phyloP scores from a whole-genome alignment of 2,329 filamentous ascomycete species.

The Graphilbum sp. region DNA sequence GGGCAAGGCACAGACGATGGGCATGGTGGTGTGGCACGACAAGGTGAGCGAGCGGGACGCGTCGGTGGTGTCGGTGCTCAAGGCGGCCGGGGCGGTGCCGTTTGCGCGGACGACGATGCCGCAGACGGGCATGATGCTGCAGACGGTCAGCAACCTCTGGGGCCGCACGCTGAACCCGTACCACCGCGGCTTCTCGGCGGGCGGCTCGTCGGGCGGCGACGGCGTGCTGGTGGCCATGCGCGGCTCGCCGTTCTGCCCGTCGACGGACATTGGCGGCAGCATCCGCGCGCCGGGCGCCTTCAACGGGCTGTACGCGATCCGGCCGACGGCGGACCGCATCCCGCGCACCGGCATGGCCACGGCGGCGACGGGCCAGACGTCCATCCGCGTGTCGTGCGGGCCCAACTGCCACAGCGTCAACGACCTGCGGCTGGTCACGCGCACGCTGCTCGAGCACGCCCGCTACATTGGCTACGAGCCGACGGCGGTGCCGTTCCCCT shows the following conservation, averaged over 20 bases:
- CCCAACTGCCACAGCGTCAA: constrained; percentile 40
- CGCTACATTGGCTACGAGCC: constrained; percentile 48
- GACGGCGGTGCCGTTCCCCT: constrained; percentile 44
- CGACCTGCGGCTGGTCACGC: constrained; percentile 34
- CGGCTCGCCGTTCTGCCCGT: constrained; percentile 6
- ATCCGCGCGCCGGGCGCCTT: constrained; percentile 15
- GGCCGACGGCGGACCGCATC: constrained; percentile 22
- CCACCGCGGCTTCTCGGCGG: constrained; percentile 15
- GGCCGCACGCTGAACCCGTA: constrained; percentile 18
- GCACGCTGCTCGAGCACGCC: constrained; percentile 34
- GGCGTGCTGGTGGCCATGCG: constrained; percentile 17
- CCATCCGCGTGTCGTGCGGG: constrained; percentile 38
- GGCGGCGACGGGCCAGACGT: neutral
- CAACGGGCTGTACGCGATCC: constrained; percentile 14
- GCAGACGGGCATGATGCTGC: constrained; percentile 7
- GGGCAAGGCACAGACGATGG: neutral
- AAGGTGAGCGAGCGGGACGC: neutral
- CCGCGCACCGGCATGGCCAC: constrained; percentile 36
- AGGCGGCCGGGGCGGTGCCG: constrained; percentile 12
- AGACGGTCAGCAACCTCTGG: constrained; percentile 16
- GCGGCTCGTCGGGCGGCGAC: constrained; percentile 22
- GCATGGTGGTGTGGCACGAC: neutral
- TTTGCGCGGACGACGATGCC: constrained; percentile 10
- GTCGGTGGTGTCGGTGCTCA: neutral
- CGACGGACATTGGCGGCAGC: constrained; percentile 15